These are phyloP conservation scores for Pseudozyma thailandica DNA, from an alignment of 1,284 basidiomycete species.

Conservation along the genomic window DNA sequence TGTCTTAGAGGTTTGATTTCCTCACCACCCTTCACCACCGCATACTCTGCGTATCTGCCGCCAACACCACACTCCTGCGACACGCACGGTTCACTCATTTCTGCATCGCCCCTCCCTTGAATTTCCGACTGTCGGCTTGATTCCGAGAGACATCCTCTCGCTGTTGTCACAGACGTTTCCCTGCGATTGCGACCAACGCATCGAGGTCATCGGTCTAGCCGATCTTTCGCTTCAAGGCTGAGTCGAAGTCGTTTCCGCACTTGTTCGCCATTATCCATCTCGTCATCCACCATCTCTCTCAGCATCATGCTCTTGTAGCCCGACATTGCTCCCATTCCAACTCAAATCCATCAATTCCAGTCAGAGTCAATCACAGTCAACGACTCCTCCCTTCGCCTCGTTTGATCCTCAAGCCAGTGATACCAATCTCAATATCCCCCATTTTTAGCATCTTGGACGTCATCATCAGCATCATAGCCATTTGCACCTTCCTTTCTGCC, in stretches of 20 bases:
- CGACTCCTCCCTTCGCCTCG: too few species aligned
- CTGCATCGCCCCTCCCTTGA: not conserved
- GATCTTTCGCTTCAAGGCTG: slow-evolving; percentile 12
- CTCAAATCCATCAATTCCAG: not conserved
- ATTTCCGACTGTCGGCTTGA: slow-evolving; percentile 15
- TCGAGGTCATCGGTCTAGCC: slow-evolving; percentile 16
- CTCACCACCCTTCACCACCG: slow-evolving; percentile 14
- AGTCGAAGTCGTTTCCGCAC: slow-evolving; percentile 4
- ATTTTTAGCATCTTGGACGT: too few species aligned
- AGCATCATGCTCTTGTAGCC: slow-evolving; percentile 26
- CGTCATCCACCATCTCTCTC: slow-evolving; percentile 6
- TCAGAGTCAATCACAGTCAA: too few species aligned
- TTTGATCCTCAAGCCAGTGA: too few species aligned
- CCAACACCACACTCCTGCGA: not conserved
- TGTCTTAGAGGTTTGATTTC: not conserved
- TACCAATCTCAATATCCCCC: too few species aligned
- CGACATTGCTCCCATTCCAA: slow-evolving; percentile 6
- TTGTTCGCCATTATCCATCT: slow-evolving; percentile 2
- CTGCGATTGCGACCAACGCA: not conserved
- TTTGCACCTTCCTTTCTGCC: not conserved
- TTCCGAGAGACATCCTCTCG: slow-evolving; percentile 3
- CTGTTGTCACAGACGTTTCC: not conserved
- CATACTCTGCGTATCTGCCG: slow-evolving; percentile 1
- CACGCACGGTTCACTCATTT: slow-evolving; percentile 8
- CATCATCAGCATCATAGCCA: not conserved